phyloP scores from a whole-genome alignment of 176 grass and related monocot species.

The Eragrostis nindensis region DNA sequence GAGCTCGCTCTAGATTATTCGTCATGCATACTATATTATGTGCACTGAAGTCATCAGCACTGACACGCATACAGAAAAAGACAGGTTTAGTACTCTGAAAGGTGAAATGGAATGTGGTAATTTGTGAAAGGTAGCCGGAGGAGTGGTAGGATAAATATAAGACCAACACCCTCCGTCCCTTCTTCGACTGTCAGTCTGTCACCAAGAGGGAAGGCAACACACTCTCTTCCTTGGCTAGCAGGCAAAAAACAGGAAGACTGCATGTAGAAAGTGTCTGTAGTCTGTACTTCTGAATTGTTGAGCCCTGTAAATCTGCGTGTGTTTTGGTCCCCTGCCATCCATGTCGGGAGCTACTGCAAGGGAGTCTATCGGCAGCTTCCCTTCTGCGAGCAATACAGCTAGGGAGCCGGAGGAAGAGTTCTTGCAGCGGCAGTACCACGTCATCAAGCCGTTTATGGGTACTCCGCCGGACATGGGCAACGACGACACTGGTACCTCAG shows the following conservation, averaged over 20 bases:
- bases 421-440: constrained; percentile 31
- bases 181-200: constrained; percentile 9
- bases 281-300: not conserved
- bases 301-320: not conserved
- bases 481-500: not conserved
- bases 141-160: constrained; percentile 40
- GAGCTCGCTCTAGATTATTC: constrained; percentile 7
- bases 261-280: not conserved
- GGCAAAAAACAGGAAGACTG: not conserved
- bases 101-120: constrained; percentile 34
- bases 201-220: not conserved
- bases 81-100: constrained; percentile 26
- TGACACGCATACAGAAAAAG: constrained; percentile 42
- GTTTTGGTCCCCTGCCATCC: constrained; percentile 15
- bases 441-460: constrained; percentile 19
- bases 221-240: not conserved
- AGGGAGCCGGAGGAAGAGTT: constrained; percentile 44
- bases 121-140: constrained; percentile 20
- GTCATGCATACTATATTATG: not conserved
- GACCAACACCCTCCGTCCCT: constrained; percentile 25
- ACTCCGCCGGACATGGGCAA: constrained; percentile 11
- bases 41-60: constrained; percentile 41
- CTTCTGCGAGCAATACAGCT: constrained; percentile 36
- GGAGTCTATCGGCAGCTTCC: constrained; percentile 53
- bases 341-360: constrained; percentile 52